Conservation (phyloP, 768 basidiomycete genomes). For the Calocera viscosa region DNA sequence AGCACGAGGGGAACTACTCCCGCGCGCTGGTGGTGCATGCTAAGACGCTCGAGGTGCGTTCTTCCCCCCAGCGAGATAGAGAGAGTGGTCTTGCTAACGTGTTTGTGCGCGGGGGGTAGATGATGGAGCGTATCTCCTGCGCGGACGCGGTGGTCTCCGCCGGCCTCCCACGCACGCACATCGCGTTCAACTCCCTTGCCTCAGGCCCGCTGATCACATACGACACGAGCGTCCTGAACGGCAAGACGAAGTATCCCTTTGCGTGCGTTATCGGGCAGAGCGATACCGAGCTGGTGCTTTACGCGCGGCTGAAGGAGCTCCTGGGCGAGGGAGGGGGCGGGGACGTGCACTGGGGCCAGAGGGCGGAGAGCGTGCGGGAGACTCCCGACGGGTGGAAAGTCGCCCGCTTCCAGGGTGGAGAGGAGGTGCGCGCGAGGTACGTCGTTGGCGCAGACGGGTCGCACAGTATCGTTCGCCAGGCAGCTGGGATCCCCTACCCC, state of each 20-base stretch:
- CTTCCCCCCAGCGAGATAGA: neutral
- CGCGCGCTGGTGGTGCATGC: conserved; percentile 40
- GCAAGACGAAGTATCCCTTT: conserved; percentile 37
- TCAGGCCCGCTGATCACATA: conserved; percentile 1
- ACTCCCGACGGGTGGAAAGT: conserved; percentile 17
- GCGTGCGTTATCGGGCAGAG: conserved; percentile 35
- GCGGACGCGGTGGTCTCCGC: conserved; percentile 30
- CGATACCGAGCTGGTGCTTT: conserved; percentile 34
- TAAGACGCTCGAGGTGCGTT: conserved; percentile 39
- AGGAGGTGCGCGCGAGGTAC: conserved; percentile 34
- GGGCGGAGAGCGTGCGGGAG: neutral
- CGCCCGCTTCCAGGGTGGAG: conserved; percentile 39
- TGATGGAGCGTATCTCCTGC: conserved; percentile 35
- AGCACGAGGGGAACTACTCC: conserved; percentile 29
- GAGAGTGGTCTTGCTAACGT: neutral
- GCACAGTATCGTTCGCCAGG: conserved; percentile 33
- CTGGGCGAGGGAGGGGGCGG: conserved; percentile 16
- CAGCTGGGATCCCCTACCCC: conserved; percentile 33
- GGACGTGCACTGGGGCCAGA: neutral
- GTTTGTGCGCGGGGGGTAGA: conserved; percentile 27
- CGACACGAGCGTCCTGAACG: conserved; percentile 22
- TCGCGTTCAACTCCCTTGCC: conserved; percentile 23
- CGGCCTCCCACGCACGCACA: conserved; percentile 28
- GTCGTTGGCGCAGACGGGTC: conserved; percentile 44
- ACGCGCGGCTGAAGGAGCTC: conserved; percentile 25